Evolutionary conservation across 495 filamentous ascomycete genomes (phyloP).

Genomic region (Beverwykella pulmonaria): DNA sequence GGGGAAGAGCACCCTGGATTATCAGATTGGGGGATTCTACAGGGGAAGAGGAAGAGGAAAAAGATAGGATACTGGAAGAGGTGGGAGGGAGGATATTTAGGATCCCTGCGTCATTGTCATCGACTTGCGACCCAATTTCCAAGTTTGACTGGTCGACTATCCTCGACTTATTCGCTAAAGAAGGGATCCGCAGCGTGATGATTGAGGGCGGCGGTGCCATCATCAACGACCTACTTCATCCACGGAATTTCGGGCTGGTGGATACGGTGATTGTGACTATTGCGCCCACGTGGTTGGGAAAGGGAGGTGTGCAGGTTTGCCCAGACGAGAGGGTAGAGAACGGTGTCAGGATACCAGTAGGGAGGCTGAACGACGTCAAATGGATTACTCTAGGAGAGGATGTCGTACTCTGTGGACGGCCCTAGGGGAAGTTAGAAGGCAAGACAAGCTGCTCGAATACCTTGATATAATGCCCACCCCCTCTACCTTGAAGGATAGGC

Average conservation of each 20-base stretch:
- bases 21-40: conserved; percentile 50
- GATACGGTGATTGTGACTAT: conserved; percentile 79
- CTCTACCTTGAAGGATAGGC: too few species aligned
- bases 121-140: background rate
- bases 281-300: conserved; percentile 80
- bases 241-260: conserved; percentile 64
- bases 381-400: conserved; percentile 79
- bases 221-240: conserved; percentile 70
- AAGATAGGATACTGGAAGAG: conserved; percentile 49
- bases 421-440: conserved; percentile 15
- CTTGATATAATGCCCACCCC: too few species aligned
- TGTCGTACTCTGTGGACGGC: conserved; percentile 74
- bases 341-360: conserved; percentile 57
- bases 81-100: conserved; percentile 57
- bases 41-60: conserved; percentile 38
- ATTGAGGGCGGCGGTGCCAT: conserved; percentile 81
- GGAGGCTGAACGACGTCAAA: conserved; percentile 65
- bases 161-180: conserved; percentile 56
- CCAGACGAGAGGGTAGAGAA: conserved; percentile 59
- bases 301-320: conserved; percentile 72
- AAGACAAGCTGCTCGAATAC: background rate
- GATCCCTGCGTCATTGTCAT: conserved; percentile 40
- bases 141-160: conserved; percentile 63
- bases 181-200: conserved; percentile 79
- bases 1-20: conserved; percentile 73